These are phyloP conservation scores for Diplocarpon mali DNA, from an alignment of 2,329 filamentous ascomycete species.

Conservation along the genomic window DNA sequence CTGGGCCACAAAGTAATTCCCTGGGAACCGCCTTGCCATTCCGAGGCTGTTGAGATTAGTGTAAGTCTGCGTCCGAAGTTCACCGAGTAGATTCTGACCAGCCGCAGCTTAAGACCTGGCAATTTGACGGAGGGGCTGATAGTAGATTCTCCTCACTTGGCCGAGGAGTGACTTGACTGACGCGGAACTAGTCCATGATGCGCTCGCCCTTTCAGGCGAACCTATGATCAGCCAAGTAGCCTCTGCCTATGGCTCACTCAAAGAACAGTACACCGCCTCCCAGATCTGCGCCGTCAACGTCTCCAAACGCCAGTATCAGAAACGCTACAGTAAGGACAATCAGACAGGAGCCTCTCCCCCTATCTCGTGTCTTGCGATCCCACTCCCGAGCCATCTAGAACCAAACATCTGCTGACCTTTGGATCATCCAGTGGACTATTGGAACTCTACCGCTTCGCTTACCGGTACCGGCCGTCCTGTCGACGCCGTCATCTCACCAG, in stretches of 20 bases:
- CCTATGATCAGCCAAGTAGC: conserved; percentile 26
- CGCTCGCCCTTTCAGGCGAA: conserved; percentile 45
- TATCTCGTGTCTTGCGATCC: too few relatives aligned
- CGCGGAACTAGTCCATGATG: conserved; percentile 29
- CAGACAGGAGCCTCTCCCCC: too few relatives aligned
- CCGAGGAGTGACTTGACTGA: background rate
- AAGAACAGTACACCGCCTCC: conserved; percentile 26
- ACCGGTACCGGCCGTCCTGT: conserved; percentile 32
- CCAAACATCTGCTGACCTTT: too few relatives aligned
- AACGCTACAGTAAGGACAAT: conserved; percentile 33
- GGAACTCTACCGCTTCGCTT: conserved; percentile 20
- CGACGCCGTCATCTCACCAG: conserved; percentile 41
- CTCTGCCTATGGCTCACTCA: conserved; percentile 20
- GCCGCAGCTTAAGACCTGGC: conserved; percentile 28
- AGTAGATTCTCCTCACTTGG: conserved; percentile 9
- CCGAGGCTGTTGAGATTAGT: conserved; percentile 27
- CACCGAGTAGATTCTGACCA: conserved; percentile 18
- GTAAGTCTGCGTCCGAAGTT: too few relatives aligned
- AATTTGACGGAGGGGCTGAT: conserved; percentile 40
- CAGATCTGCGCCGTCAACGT: conserved; percentile 33
- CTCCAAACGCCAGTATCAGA: conserved; percentile 42
- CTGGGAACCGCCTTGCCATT: conserved; percentile 45
- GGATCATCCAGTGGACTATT: conserved; percentile 34
- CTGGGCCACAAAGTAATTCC: conserved; percentile 47
- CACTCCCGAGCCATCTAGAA: too few relatives aligned